Base-by-base conservation (phyloP, 2,329 filamentous ascomycete species). In the Zymoseptoria passerinii region DNA sequence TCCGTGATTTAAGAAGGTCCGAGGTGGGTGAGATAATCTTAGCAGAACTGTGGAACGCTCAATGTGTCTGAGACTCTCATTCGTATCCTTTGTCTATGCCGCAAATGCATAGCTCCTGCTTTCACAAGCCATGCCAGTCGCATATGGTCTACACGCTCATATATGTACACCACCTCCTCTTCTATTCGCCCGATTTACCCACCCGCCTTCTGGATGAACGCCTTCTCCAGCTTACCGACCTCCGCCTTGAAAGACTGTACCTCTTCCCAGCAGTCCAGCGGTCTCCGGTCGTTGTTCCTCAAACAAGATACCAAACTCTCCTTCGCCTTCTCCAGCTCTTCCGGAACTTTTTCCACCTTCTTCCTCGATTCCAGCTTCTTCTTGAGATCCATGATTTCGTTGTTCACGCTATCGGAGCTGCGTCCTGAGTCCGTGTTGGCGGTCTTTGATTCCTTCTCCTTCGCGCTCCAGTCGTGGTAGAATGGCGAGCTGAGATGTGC, bases 231-330 rank as follows among this genome's bases (percentile, higher is more conserved):
- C 77, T 84, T 85, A 66, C 88, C 84, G 54, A 97, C 92, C 80
- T 95, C 90, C 68, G 83, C 82, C 83, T 92, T 95, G 75, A 97
- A 97, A 19, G 80, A 80, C 77, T 95, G 88, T 23, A 96, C 90
- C 82, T 96, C 91, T 75, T 86, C 82, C 88, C 89, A 96, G 81
- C 92, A 97, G 78, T 96, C 89, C 71, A 96, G 78, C 72, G 92
- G 92, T 73, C 90, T 83, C 64, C 90, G 81, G 75, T 96, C 92
- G 74, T 96, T 87, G 70, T 87, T 81, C 62, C 88, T 80, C 78
- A 97, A 78, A 73, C 92, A 97, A 67, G 83, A 81, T 63, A 94
- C 83, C 57, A 96, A 85, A 60, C 86, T 84, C 66, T 83, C 79
- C 74, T 90, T 87, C 19, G 91, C 89, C 71, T 80, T 81, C 75